These are phyloP conservation scores for Paxillus rubicundulus DNA, from an alignment of 768 basidiomycete genomes.

Conservation along the genomic window DNA sequence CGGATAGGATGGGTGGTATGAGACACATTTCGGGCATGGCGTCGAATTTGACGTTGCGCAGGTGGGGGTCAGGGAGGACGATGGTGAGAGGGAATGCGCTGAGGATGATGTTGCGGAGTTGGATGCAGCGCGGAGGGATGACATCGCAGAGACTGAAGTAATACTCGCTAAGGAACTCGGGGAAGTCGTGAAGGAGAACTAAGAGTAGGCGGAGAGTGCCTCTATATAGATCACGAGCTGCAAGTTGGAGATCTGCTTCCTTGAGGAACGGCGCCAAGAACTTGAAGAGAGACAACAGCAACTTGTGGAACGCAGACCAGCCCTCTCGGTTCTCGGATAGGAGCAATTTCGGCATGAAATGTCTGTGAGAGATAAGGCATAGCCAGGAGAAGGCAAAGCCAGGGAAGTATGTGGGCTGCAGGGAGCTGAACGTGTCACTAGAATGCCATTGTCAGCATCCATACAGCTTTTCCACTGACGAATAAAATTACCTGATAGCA, in stretches of 20 bases:
- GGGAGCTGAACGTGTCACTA: slow-evolving; percentile 92
- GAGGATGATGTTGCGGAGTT: slow-evolving; percentile 94
- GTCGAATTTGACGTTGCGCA: slow-evolving; percentile 72
- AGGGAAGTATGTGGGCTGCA: slow-evolving; percentile 96
- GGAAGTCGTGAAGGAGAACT: slow-evolving; percentile 97
- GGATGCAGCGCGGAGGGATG: slow-evolving; percentile 90
- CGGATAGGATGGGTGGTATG: slow-evolving; percentile 87
- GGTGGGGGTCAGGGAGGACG: slow-evolving; percentile 82
- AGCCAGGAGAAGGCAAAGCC: slow-evolving; percentile 99
- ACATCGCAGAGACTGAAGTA: slow-evolving; percentile 95
- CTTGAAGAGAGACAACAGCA: slow-evolving; percentile 90
- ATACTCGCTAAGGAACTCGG: slow-evolving; percentile 95
- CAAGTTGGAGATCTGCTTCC: slow-evolving; percentile 72
- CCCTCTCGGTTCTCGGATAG: slow-evolving; percentile 89
- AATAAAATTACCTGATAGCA: slow-evolving; percentile 67
- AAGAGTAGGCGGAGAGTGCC: slow-evolving; percentile 88
- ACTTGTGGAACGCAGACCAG: slow-evolving; percentile 95
- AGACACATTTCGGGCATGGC: slow-evolving; percentile 86
- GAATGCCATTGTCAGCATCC: slow-evolving; percentile 2
- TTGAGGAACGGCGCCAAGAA: slow-evolving; percentile 92
- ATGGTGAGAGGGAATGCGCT: slow-evolving; percentile 88
- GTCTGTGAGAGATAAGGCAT: slow-evolving; percentile 89
- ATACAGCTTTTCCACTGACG: background rate
- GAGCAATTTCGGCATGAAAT: slow-evolving; percentile 96
- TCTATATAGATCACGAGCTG: slow-evolving; percentile 85